Evolutionary conservation across 495 filamentous ascomycete species (phyloP), one percentile per base, ranked within the genome.

Genomic region (Mycothermus thermophilus): DNA sequence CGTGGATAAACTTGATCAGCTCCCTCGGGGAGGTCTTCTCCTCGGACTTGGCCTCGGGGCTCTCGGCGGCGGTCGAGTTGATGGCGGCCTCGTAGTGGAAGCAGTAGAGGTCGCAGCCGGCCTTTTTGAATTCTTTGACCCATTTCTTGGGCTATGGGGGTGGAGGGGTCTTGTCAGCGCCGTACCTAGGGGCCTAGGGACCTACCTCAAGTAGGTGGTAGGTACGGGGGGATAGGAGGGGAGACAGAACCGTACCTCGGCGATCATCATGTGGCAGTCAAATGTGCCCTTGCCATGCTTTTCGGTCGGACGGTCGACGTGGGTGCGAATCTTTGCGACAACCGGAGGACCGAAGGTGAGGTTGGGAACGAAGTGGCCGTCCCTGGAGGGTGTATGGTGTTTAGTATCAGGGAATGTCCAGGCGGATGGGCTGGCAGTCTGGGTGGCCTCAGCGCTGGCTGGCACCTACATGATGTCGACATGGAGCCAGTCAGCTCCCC

Each of bases 261-360:
- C 77, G 48, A 97, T 93, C 90, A 97, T 97, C 92, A 97, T 96
- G 57, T 97, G 90, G 72, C 90, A 97, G 60, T 97, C 90, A 49
- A 97, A 97, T 18, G 90, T 94, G 16, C 90, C 90, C 48, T 74
- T 79, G 3, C 79, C 81, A 43, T 74, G 58, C 23, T 64, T 48
- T 35, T 58, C 48, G 17, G 48, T 44, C 13, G 68, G 64, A 34
- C 44, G 44, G 27, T 77, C 75, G 35, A 97, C 85, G 48, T 92
- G 78, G 25, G 71, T 67, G 24, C 90, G 79, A 37, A 97, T 90
- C 63, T 85, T 92, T 35, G 80, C 85, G 7, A 97, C 90, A 14
- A 96, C 85, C 5, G 90, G 90, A 20, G 65, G 77, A 27, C 90
- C 90, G 55, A 95, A 93, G 32, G 90, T 96, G 55, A 97, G 85